These are phyloP conservation scores for Solanum bukasovii DNA, from an alignment of 257 asterid species.

Conservation along the genomic window DNA sequence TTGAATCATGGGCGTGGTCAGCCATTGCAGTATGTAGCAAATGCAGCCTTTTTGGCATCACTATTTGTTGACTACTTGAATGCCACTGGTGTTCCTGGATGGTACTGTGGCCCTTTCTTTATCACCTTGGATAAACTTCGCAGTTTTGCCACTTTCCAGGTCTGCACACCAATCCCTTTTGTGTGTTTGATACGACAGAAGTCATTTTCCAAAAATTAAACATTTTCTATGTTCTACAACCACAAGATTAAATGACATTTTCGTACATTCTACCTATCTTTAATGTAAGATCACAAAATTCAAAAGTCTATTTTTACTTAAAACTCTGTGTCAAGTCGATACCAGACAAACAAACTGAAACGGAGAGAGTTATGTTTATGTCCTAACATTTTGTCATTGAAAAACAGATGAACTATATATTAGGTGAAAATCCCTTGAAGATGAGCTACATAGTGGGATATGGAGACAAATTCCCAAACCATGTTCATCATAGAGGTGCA, in stretches of 20 bases:
- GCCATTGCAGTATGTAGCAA: conserved; percentile 60
- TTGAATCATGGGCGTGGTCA: conserved; percentile 50
- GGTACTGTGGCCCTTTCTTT: conserved; percentile 59
- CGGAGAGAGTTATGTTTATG: background rate
- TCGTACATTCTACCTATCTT: background rate
- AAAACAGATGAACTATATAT: conserved; percentile 48
- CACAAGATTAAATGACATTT: background rate
- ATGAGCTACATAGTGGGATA: conserved; percentile 85
- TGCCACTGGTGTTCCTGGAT: conserved; percentile 60
- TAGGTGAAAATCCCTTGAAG: conserved; percentile 61
- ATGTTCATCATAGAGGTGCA: conserved; percentile 89
- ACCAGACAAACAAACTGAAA: background rate
- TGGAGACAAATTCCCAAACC: conserved; percentile 53
- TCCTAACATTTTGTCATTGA: background rate
- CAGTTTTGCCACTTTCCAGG: conserved; percentile 71
- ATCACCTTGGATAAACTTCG: conserved; percentile 24
- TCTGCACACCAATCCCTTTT: background rate
- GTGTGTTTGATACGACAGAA: background rate
- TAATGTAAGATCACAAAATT: background rate
- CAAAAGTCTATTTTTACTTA: background rate
- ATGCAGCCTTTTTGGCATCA: conserved; percentile 85
- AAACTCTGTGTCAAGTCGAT: background rate
- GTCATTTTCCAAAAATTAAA: too few relatives aligned
- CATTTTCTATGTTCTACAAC: background rate
- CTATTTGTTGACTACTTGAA: conserved; percentile 73